Base-by-base conservation (phyloP, 768 basidiomycete species). In the Macrolepiota fuliginosa region DNA sequence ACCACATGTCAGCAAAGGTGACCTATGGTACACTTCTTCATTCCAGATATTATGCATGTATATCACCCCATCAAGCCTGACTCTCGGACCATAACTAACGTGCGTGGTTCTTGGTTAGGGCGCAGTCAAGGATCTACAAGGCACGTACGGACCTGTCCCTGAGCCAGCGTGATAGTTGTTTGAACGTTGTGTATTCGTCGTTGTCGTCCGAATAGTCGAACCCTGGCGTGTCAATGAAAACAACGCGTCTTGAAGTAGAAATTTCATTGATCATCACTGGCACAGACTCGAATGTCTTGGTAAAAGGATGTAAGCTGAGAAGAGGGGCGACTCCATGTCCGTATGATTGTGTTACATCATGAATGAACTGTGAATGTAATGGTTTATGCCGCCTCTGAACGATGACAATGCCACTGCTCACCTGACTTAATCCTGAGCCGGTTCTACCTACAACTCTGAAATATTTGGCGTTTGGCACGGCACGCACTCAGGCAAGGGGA, bases 11-110 rank as follows among this genome's bases (percentile, higher is more conserved):
- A 37, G 12, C 2, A 58, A 10, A 17, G 46, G 46, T 1, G 56
- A 49, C n/a, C 56, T 50, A 9, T 39, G n/a, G 24, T 52, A 52
- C 37, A 35, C 9, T 22, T 59, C 58, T 22, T 52, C 58, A 17
- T 51, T 59, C 58, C 58, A 59, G 19, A 59, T 59, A 37, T 59
- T 59, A 39, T 59, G 58, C 49, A 59, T 59, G 10, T 59, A 59
- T 12, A 59, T 52, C 24, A 59, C 50, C 10, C 58, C 58, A 39
- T 59, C 50, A n/a, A 59, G 50, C 27, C 9, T 24, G 22, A 27
- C 25, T 11, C 24, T 40, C n/a, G 15, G 25, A 1, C 58, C 58
- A 22, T 59, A 59, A 25, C 58, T 59, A 11, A 19, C 15, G 11
- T 5, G n/a, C 32, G 24, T 22, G 0, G 19, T 24, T 49, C 42